Evolutionary conservation across 805 yeast genomes (phyloP).

Genomic region (Saturnispora hagleri): DNA sequence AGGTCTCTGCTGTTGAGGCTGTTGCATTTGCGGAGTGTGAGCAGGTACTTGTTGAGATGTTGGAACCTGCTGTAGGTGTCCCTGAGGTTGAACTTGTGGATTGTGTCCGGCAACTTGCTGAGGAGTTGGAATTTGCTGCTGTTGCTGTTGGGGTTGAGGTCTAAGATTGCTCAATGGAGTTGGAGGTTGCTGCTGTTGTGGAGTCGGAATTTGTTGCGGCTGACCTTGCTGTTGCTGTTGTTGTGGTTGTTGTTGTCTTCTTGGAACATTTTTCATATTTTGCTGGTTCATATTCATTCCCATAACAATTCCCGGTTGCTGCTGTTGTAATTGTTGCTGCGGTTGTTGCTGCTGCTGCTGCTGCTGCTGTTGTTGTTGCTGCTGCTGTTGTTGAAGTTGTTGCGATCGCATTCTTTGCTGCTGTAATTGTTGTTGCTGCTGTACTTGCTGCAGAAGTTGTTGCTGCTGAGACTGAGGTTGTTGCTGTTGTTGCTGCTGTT

Average conservation of each 20-base stretch:
- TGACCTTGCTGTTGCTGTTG: conserved; percentile 13
- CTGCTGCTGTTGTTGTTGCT: conserved; percentile 11
- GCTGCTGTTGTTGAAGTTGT: conserved; percentile 10
- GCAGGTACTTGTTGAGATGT: neutral
- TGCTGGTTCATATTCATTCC: conserved; percentile 5
- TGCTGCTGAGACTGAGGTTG: conserved; percentile 8
- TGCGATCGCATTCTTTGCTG: conserved; percentile 8
- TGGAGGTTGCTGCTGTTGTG: neutral
- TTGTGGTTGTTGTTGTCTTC: neutral
- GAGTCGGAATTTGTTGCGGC: conserved; percentile 11
- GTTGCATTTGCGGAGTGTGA: conserved; percentile 16
- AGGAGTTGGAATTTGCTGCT: conserved; percentile 9
- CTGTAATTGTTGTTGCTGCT: conserved; percentile 9
- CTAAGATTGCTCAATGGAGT: neutral
- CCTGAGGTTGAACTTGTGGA: conserved; percentile 8
- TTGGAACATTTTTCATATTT: neutral
- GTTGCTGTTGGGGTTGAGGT: conserved; percentile 12
- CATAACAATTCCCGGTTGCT: conserved; percentile 8
- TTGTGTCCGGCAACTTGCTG: conserved; percentile 5
- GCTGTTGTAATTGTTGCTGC: conserved; percentile 8
- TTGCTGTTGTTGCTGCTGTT: neutral
- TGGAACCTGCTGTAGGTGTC: conserved; percentile 10
- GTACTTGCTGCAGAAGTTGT: conserved; percentile 11
- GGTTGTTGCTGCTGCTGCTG: conserved; percentile 1
- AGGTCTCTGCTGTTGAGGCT: conserved; percentile 6